A percentile compares a stretch with the other conserved stretches of the same genome.
Conservation (phyloP, 805 yeast genomes). For the Monosporozyma siamensis region DNA sequence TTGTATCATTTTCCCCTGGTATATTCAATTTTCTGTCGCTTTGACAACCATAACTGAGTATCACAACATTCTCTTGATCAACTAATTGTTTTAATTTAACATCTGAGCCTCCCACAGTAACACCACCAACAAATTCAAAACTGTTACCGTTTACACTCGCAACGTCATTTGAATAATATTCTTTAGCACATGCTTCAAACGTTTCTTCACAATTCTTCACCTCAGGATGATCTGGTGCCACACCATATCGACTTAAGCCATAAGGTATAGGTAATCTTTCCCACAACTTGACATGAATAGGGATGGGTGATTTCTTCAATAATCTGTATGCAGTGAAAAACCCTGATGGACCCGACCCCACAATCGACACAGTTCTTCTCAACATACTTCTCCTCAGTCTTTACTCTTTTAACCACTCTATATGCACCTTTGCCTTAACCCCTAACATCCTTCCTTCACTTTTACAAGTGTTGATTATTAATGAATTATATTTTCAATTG, state of each 20-base stretch:
- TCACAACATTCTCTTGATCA: slow-evolving; percentile 57
- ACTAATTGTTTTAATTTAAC: slow-evolving; percentile 42
- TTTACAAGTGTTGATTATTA: too few species aligned
- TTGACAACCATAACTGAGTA: slow-evolving; percentile 77
- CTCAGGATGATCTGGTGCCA: slow-evolving; percentile 99
- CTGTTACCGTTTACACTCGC: slow-evolving; percentile 21
- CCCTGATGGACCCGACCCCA: slow-evolving; percentile 97
- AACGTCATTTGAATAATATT: slow-evolving; percentile 5
- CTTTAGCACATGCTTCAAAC: slow-evolving; percentile 43
- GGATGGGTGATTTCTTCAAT: slow-evolving; percentile 38
- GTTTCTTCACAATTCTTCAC: slow-evolving; percentile 74
- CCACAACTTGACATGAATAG: slow-evolving; percentile 56
- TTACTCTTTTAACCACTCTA: neutral
- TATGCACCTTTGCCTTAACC: neutral
- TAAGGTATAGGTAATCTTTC: slow-evolving; percentile 84
- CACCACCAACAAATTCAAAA: slow-evolving; percentile 64
- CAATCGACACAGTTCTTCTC: slow-evolving; percentile 46
- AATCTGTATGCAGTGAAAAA: slow-evolving; percentile 79
- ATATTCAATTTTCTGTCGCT: slow-evolving; percentile 44
- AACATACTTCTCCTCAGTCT: neutral
- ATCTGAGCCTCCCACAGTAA: slow-evolving; percentile 50
- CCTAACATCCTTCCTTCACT: too few species aligned
- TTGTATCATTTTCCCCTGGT: slow-evolving; percentile 45
- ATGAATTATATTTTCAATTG: too few species aligned
- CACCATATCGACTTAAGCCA: slow-evolving; percentile 88